Evolutionary conservation across 1,284 basidiomycete genomes (phyloP), one percentile per base, ranked within the genome.

Genomic region (Moesziomyces globuligerus): DNA sequence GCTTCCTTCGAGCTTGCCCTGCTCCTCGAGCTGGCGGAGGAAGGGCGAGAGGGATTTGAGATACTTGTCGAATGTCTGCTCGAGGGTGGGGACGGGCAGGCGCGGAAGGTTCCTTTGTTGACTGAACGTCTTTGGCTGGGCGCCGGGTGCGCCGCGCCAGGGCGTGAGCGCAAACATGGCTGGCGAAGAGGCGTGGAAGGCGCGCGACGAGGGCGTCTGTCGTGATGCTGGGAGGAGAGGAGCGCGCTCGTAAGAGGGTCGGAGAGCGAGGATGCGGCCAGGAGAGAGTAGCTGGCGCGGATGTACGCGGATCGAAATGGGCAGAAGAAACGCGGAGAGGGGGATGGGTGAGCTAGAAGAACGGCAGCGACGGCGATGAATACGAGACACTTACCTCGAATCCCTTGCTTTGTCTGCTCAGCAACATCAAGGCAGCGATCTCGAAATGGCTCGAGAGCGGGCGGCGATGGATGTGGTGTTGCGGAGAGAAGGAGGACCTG

Each of bases 41-140:
- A 97, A 85, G 0, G 95, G 94, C 59, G 89, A 86, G 3, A 98
- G 83, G 20, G 91, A 91, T 59, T 87, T 87, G 25, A 96, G 83
- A 80, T 97, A 98, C 48, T 87, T 87, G 68, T 91, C 87, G 29
- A 97, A 85, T 0, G 92, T 92, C 80, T 88, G 86, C 41, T 88
- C 86, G 1, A 98, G 86, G 52, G 89, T 86, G 17, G 94, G 94
- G 1, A 97, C 87, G 3, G 94, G 94, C n/a, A 97, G 85, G 58
- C 92, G 88, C 7, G 91, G 88, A 41, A 85, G 75, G 23, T 39
- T 64, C 45, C 43, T 49, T 44, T 81, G 81, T 43, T 65, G 36
- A 83, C 81, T 65, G 66, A 86, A 85, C 0, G 86, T 86, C 61
- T 83, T 84, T 24, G 83, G 80, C 48, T 78, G 54, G 9, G 59